These are phyloP conservation scores for Camellia sinensis DNA, from an alignment of 148 eudicot genomes.

Conservation along the genomic window DNA sequence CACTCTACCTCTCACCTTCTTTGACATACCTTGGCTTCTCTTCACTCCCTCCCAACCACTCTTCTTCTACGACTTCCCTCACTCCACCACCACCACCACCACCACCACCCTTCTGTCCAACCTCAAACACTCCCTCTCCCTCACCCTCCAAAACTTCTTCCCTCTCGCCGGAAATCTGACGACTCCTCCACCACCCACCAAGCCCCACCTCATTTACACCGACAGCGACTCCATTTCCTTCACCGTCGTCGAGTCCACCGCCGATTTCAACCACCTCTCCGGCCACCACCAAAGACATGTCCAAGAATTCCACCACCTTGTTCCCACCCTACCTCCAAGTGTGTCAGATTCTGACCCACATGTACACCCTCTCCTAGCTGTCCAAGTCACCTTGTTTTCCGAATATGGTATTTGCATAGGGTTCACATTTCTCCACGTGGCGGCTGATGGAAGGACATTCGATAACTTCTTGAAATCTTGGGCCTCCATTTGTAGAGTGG, in stretches of 20 bases:
- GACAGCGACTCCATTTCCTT: slow-evolving; percentile 28
- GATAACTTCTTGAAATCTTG: slow-evolving; percentile 43
- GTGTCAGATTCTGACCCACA: neutral
- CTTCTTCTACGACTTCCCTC: slow-evolving; percentile 43
- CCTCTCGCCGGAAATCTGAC: slow-evolving; percentile 38
- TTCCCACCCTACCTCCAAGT: slow-evolving; percentile 22
- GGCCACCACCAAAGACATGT: slow-evolving; percentile 22
- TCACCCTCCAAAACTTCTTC: slow-evolving; percentile 40
- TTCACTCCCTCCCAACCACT: slow-evolving; percentile 48
- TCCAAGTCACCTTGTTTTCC: slow-evolving; percentile 56
- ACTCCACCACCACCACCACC: slow-evolving; percentile 21
- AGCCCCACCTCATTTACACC: slow-evolving; percentile 25
- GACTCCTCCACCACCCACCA: neutral
- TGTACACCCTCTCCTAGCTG: slow-evolving; percentile 24
- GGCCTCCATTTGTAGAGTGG: slow-evolving; percentile 34
- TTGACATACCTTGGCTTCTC: slow-evolving; percentile 55
- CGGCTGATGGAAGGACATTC: slow-evolving; percentile 47
- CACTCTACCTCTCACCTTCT: slow-evolving; percentile 39
- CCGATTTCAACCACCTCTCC: slow-evolving; percentile 29
- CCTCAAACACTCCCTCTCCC: slow-evolving; percentile 45
- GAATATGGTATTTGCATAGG: slow-evolving; percentile 47
- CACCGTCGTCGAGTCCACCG: slow-evolving; percentile 30
- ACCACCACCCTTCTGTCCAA: slow-evolving; percentile 31
- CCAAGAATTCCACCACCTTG: slow-evolving; percentile 31
- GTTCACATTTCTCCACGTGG: slow-evolving; percentile 34